Base-by-base conservation (phyloP, 1,139 yeast species). In the Diutina catenulata region DNA sequence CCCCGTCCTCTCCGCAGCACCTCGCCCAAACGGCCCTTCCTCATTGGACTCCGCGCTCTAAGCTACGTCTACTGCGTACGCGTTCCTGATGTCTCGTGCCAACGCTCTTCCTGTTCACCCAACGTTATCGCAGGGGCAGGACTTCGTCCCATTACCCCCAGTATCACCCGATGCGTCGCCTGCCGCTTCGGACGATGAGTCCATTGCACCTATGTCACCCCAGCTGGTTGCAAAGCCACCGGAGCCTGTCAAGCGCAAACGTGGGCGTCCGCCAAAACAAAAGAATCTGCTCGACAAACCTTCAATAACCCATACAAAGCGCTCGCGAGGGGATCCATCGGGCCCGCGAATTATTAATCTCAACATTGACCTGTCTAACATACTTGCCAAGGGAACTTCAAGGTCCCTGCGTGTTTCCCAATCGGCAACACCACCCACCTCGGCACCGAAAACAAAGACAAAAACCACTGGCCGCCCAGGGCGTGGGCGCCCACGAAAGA, bases 81-180 rank as follows among this genome's bases (percentile, higher is more conserved):
- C n/a, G n/a, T n/a, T n/a, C n/a, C n/a, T n/a, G n/a, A n/a, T n/a
- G n/a, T n/a, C n/a, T n/a, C n/a, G n/a, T n/a, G n/a, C n/a, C n/a
- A n/a, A n/a, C n/a, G n/a, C n/a, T n/a, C n/a, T n/a, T n/a, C n/a
- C n/a, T n/a, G n/a, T n/a, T n/a, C n/a, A n/a, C n/a, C n/a, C n/a
- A n/a, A n/a, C n/a, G n/a, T n/a, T n/a, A n/a, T n/a, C n/a, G n/a
- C n/a, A n/a, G n/a, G n/a, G n/a, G n/a, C n/a, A n/a, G n/a, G n/a
- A n/a, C n/a, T 16, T 13, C 15, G 28, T 13, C n/a, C 28, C 28
- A 16, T 31, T 31, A 14, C 35, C 35, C n/a, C 9, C 21, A 5
- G 35, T 31, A 3, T 31, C 35, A 7, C 35, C 35, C 10, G 35
- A 31, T 14, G 18, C 20, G 6, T 31, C 35, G 10, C 35, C 35